Evolutionary conservation across 73 alveolate genomes (phyloP).

Genomic region (Blepharisma stoltei): DNA sequence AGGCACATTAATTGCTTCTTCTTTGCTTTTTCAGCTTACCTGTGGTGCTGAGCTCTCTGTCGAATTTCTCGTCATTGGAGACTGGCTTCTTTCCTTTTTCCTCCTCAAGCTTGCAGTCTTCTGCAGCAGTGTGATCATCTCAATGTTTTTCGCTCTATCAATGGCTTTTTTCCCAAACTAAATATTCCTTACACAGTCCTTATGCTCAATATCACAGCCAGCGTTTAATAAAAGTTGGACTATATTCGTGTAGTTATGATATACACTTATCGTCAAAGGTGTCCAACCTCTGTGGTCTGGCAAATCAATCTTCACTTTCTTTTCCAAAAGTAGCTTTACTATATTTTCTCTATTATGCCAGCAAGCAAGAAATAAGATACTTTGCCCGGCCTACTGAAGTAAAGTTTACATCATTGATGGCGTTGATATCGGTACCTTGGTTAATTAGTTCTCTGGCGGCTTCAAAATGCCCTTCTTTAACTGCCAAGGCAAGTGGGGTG

Average conservation of each 20-base stretch:
- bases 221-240: not conserved
- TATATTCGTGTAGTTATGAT: not conserved
- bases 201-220: slow-evolving; percentile 19
- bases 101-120: not conserved
- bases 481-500: slow-evolving; percentile 27
- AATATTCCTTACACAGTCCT: not conserved
- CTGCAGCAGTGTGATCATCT: slow-evolving; percentile 7
- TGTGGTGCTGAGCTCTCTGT: no score
- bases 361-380: slow-evolving; percentile 12
- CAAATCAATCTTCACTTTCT: not conserved
- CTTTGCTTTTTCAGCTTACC: no score
- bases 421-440: slow-evolving; percentile 5
- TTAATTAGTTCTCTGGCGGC: slow-evolving; percentile 8
- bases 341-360: not conserved
- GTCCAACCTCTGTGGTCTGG: slow-evolving; percentile 26
- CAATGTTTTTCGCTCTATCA: slow-evolving; percentile 27
- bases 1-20: no score
- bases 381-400: slow-evolving; percentile 4
- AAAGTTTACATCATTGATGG: slow-evolving; percentile 5
- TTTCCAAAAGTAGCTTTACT: slow-evolving; percentile 9
- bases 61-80: no score
- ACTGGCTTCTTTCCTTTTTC: no score
- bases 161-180: slow-evolving; percentile 20
- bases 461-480: slow-evolving; percentile 25
- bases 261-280: not conserved